A percentile compares a stretch with the other conserved stretches of the same genome.
Evolutionary conservation across 129 eudicot genomes (phyloP).

Genomic region (Chrysanthemum seticuspe): DNA sequence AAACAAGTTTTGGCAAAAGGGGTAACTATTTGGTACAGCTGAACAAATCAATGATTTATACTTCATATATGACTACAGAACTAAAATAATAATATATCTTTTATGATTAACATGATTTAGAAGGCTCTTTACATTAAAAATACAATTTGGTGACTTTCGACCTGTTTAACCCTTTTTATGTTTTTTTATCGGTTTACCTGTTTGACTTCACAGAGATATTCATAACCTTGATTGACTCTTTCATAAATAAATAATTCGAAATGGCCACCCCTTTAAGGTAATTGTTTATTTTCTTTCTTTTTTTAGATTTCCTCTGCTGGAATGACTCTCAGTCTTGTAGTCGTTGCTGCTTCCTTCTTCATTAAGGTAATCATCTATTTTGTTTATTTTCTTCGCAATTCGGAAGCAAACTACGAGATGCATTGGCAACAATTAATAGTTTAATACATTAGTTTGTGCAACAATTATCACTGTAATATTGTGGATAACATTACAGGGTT

Average conservation of each 20-base stretch:
- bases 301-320: constrained; percentile 80
- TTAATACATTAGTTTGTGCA: not conserved
- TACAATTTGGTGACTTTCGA: no score
- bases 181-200: not conserved
- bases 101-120: no score
- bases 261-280: not conserved
- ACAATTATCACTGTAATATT: not conserved
- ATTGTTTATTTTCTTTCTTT: not conserved
- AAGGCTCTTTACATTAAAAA: no score
- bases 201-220: not conserved
- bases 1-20: no score
- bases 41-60: no score
- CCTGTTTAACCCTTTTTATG: not conserved
- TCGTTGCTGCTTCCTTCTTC: constrained; percentile 72
- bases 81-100: not conserved
- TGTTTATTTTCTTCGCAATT: not conserved
- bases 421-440: not conserved
- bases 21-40: not conserved
- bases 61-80: not conserved
- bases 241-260: not conserved
- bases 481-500: constrained; percentile 41
- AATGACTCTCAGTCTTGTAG: constrained; percentile 75
- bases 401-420: not conserved
- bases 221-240: not conserved
- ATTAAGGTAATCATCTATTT: constrained; percentile 51